Conservation (phyloP, 495 filamentous ascomycete species). For the Poronia punctata region DNA sequence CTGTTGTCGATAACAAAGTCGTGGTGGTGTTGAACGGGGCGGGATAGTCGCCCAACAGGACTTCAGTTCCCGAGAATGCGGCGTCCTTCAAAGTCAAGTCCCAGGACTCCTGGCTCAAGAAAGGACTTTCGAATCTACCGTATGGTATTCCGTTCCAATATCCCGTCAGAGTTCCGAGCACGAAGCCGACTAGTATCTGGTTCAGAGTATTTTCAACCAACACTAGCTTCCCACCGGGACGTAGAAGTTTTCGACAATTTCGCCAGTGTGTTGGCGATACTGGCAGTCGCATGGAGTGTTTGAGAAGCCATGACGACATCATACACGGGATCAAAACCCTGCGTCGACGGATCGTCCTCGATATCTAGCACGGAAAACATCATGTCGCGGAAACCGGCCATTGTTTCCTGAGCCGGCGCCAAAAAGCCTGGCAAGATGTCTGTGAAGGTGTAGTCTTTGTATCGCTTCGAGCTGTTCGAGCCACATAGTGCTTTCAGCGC, state of each 20-base stretch:
- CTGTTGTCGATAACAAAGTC: slow-evolving; percentile 9
- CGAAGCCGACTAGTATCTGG: slow-evolving; percentile 5
- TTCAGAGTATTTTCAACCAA: slow-evolving; percentile 18
- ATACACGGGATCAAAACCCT: slow-evolving; percentile 39
- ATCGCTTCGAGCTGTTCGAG: slow-evolving; percentile 12
- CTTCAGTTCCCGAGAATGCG: slow-evolving; percentile 44
- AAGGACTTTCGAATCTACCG: slow-evolving; percentile 27
- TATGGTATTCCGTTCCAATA: slow-evolving; percentile 37
- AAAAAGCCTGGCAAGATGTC: slow-evolving; percentile 45
- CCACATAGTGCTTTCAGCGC: slow-evolving; percentile 25
- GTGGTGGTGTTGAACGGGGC: slow-evolving; percentile 8
- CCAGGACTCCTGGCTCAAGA: slow-evolving; percentile 31
- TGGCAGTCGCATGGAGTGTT: slow-evolving; percentile 41
- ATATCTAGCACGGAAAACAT: slow-evolving; percentile 30
- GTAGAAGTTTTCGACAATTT: slow-evolving; percentile 39
- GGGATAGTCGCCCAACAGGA: slow-evolving; percentile 9
- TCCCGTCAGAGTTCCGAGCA: slow-evolving; percentile 13
- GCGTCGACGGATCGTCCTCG: slow-evolving; percentile 31
- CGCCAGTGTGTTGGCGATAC: slow-evolving; percentile 29
- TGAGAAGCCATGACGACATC: slow-evolving; percentile 42
- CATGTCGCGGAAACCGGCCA: slow-evolving; percentile 16
- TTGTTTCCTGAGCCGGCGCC: slow-evolving; percentile 28
- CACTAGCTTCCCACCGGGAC: slow-evolving; percentile 29
- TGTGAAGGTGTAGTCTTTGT: slow-evolving; percentile 34
- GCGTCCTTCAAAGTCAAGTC: slow-evolving; percentile 21